Conservation (phyloP, 306 rosid species). For the Glycyrrhiza uralensis region DNA sequence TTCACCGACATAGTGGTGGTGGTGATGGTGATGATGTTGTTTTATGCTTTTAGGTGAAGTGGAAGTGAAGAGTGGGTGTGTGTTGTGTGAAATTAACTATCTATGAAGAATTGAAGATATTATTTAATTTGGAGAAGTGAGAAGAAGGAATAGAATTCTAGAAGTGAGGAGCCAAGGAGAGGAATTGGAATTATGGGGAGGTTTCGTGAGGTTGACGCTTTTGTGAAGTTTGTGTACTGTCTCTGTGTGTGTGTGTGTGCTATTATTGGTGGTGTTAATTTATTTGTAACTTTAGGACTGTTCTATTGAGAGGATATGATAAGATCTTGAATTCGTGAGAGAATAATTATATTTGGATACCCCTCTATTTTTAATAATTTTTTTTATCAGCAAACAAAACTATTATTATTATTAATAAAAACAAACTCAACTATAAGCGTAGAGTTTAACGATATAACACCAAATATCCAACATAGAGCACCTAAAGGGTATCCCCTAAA, state of each 20-base stretch:
- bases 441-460: no score
- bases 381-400: no score
- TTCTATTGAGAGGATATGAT: conserved; percentile 20
- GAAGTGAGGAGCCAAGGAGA: not conserved
- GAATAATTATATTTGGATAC: no score
- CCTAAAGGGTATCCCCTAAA: no score
- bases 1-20: conserved; percentile 43
- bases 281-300: not conserved
- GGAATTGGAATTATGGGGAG: conserved; percentile 9
- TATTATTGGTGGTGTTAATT: not conserved
- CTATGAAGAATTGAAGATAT: not conserved
- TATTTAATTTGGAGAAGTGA: not conserved
- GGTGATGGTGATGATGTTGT: no score
- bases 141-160: not conserved
- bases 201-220: conserved; percentile 29
- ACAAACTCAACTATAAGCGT: no score
- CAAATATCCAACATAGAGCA: no score
- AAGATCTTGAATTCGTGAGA: no score
- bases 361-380: no score
- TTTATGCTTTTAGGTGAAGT: not conserved
- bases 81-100: not conserved
- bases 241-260: not conserved
- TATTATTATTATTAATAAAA: no score
- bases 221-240: not conserved
- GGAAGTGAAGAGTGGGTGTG: not conserved